Percentiles rank a stretch among this genome's conserved stretches.
Conservation (phyloP, 371 early-diverging fungal genomes). For the Mucor piriformis region DNA sequence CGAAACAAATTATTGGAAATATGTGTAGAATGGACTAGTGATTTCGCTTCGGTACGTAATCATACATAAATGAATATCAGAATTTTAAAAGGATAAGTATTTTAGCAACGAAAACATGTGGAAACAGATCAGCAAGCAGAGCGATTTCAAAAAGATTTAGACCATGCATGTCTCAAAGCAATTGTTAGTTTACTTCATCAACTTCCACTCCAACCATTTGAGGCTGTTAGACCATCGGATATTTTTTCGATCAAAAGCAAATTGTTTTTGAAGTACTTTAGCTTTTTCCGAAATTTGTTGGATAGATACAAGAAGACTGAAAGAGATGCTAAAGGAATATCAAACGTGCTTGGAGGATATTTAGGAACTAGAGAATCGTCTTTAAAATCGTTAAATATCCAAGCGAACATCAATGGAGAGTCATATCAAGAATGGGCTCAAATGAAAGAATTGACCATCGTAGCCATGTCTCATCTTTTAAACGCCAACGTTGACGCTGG, state of each 20-base stretch:
- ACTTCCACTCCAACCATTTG: slow-evolving; percentile 81
- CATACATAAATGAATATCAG: too few relatives aligned
- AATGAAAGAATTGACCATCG: slow-evolving; percentile 81
- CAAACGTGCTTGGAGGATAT: not conserved
- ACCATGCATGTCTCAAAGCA: slow-evolving; percentile 81
- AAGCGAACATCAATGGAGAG: not conserved
- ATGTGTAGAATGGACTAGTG: slow-evolving; percentile 86
- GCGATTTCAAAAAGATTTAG: slow-evolving; percentile 77
- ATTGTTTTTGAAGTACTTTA: slow-evolving; percentile 83
- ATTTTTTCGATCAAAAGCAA: slow-evolving; percentile 66
- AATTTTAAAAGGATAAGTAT: too few relatives aligned
- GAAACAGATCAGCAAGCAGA: slow-evolving; percentile 40
- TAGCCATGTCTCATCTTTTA: slow-evolving; percentile 85
- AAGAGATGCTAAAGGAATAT: slow-evolving; percentile 9
- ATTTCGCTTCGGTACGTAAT: slow-evolving; percentile 57
- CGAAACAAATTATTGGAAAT: slow-evolving; percentile 80
- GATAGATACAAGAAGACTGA: slow-evolving; percentile 76
- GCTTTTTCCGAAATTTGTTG: slow-evolving; percentile 82
- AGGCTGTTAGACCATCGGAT: slow-evolving; percentile 60
- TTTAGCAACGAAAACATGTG: slow-evolving; percentile 23
- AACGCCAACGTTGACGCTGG: slow-evolving; percentile 91
- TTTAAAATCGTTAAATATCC: not conserved
- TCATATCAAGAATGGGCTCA: slow-evolving; percentile 57
- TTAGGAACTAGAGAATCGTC: not conserved
- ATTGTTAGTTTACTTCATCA: slow-evolving; percentile 77